Evolutionary conservation across 2,329 filamentous ascomycete genomes (phyloP).

Genomic region (Ophiocordyceps camponoti-rufipedis): DNA sequence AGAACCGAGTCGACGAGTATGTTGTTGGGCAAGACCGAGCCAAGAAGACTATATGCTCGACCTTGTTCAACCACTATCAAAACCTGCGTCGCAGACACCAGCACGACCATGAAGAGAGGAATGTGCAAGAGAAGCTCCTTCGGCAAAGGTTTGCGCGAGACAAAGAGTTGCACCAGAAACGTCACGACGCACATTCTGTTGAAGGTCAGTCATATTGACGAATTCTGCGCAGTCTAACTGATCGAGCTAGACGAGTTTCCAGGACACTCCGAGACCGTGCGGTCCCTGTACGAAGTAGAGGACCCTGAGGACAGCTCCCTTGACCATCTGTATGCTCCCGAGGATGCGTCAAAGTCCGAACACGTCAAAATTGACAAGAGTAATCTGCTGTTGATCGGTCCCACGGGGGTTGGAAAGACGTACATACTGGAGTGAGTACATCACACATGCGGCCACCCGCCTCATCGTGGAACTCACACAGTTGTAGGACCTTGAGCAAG

Average conservation of each 20-base stretch:
- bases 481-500: slow-evolving; percentile 64
- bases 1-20: slow-evolving; percentile 85
- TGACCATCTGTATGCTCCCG: slow-evolving; percentile 28
- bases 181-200: slow-evolving; percentile 49
- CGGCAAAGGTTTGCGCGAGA: slow-evolving; percentile 56
- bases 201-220: slow-evolving; percentile 43
- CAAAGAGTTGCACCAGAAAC: slow-evolving; percentile 33
- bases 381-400: slow-evolving; percentile 78
- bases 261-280: slow-evolving; percentile 29
- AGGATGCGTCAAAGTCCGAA: slow-evolving; percentile 23
- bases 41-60: slow-evolving; percentile 82
- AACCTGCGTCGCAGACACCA: slow-evolving; percentile 62
- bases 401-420: slow-evolving; percentile 91
- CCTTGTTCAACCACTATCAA: slow-evolving; percentile 95
- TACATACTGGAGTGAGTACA: slow-evolving; percentile 55
- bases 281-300: slow-evolving; percentile 19
- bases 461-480: background rate
- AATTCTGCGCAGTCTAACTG: background rate
- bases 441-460: background rate
- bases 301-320: slow-evolving; percentile 13
- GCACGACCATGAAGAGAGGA: slow-evolving; percentile 49
- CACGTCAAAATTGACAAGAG: slow-evolving; percentile 80
- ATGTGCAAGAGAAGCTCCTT: slow-evolving; percentile 42
- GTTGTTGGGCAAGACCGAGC: slow-evolving; percentile 91
- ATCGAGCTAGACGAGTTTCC: slow-evolving; percentile 34